Conservation (phyloP, 2,329 filamentous ascomycete genomes). For the Furcasterigmium sp. region DNA sequence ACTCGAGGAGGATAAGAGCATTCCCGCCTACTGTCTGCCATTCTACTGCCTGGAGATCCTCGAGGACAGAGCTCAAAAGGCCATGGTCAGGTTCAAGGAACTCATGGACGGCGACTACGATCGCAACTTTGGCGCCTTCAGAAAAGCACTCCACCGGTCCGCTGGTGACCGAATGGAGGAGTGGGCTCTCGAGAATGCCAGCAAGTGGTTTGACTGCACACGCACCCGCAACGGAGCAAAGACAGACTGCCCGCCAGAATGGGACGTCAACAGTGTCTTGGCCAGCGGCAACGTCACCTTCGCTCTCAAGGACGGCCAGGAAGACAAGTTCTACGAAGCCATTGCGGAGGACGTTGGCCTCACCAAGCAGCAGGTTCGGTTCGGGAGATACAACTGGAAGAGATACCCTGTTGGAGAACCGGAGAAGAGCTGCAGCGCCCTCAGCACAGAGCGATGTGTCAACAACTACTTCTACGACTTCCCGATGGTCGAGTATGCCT, state of each 20-base stretch:
- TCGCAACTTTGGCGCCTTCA: slow-evolving; percentile 7
- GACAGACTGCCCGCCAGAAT: slow-evolving; percentile 1
- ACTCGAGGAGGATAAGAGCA: neutral
- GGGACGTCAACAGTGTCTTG: slow-evolving; percentile 3
- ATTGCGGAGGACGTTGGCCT: slow-evolving; percentile 12
- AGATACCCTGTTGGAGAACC: neutral
- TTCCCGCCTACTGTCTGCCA: slow-evolving; percentile 1
- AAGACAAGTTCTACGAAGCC: slow-evolving; percentile 12
- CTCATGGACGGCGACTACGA: slow-evolving; percentile 11
- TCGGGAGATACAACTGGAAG: neutral
- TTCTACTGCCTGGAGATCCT: slow-evolving; percentile 5
- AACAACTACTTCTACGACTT: slow-evolving; percentile 10
- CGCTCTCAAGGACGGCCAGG: slow-evolving; percentile 8
- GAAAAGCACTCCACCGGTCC: slow-evolving; percentile 5
- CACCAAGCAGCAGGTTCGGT: neutral
- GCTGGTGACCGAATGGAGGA: slow-evolving; percentile 6
- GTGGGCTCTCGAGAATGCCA: slow-evolving; percentile 7
- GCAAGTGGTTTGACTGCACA: slow-evolving; percentile 11
- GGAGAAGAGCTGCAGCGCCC: slow-evolving; percentile 5
- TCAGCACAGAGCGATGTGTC: slow-evolving; percentile 4
- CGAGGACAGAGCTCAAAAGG: neutral
- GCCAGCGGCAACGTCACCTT: slow-evolving; percentile 11
- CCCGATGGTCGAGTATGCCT: slow-evolving; percentile 4
- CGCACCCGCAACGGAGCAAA: slow-evolving; percentile 5
- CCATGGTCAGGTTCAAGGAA: slow-evolving; percentile 8